Evolutionary conservation across 2,329 filamentous ascomycete genomes (phyloP).

Genomic region (Talaromyces sp.): DNA sequence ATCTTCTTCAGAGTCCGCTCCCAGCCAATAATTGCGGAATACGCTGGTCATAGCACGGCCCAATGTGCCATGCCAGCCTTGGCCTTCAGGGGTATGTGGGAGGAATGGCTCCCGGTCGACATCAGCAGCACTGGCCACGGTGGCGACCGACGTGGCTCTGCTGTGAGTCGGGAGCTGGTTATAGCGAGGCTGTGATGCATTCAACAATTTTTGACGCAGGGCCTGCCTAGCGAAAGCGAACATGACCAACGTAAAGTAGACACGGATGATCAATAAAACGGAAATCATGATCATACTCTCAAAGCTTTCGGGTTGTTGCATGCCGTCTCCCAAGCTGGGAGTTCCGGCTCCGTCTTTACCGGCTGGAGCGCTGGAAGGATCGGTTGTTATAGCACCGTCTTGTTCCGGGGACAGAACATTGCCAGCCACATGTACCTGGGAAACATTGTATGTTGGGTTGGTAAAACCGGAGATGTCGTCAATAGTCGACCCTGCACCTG

Average conservation of each 20-base stretch:
- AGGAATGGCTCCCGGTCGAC: constrained; percentile 64
- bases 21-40: constrained; percentile 76
- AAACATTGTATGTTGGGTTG: constrained; percentile 56
- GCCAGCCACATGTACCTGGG: constrained; percentile 52
- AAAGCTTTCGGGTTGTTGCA: constrained; percentile 62
- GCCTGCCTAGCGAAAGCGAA: constrained; percentile 76
- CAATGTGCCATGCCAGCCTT: constrained; percentile 71
- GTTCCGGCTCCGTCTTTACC: constrained; percentile 24
- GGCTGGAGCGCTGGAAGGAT: constrained; percentile 29
- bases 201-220: constrained; percentile 62
- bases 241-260: constrained; percentile 81
- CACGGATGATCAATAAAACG: constrained; percentile 65
- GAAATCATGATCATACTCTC: constrained; percentile 74
- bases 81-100: constrained; percentile 62
- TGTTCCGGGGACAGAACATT: constrained; percentile 45
- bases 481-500: constrained; percentile 52
- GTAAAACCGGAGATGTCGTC: constrained; percentile 62
- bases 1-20: constrained; percentile 47
- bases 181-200: constrained; percentile 39
- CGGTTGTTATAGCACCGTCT: constrained; percentile 41
- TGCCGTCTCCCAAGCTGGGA: constrained; percentile 55
- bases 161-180: constrained; percentile 36
- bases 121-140: constrained; percentile 40
- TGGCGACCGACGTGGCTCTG: constrained; percentile 42
- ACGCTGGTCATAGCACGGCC: constrained; percentile 74